Evolutionary conservation across 257 asterid species (phyloP).

Genomic region (Nicotiana noctiflora): DNA sequence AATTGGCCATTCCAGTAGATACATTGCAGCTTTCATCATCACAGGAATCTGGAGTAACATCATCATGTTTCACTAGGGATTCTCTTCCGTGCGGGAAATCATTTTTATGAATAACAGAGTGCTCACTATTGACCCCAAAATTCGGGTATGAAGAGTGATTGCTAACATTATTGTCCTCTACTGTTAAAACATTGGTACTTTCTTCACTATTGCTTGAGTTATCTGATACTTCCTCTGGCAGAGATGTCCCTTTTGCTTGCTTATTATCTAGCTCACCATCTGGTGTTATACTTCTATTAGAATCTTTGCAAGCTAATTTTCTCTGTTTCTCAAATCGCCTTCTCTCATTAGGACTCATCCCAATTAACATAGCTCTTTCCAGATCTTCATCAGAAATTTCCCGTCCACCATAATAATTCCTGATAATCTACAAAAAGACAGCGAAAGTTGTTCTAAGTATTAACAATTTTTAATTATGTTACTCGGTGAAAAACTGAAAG

Average conservation of each 20-base stretch:
- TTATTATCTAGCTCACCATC: conserved; percentile 11
- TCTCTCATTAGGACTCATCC: conserved; percentile 88
- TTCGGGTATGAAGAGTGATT: conserved; percentile 2
- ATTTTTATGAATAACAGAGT: conserved; percentile 7
- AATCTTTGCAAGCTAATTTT: conserved; percentile 38
- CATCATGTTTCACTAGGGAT: conserved; percentile 1
- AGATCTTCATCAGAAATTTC: conserved; percentile 75
- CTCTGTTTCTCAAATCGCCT: conserved; percentile 62
- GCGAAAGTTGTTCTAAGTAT: background rate
- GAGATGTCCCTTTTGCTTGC: conserved; percentile 12
- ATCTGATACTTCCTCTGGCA: background rate
- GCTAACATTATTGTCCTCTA: conserved; percentile 17
- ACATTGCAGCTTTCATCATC: conserved; percentile 20
- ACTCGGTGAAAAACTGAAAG: background rate
- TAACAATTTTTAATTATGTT: background rate
- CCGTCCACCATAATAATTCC: conserved; percentile 80
- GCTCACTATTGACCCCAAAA: conserved; percentile 16
- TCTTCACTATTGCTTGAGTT: conserved; percentile 29
- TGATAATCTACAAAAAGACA: conserved; percentile 47
- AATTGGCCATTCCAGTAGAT: conserved; percentile 15
- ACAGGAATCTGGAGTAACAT: conserved; percentile 13
- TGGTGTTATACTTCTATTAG: conserved; percentile 15
- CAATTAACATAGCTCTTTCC: conserved; percentile 72
- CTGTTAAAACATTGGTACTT: conserved; percentile 11
- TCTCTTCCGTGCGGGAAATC: conserved; percentile 9